These are phyloP conservation scores for Cladophialophora chaetospira DNA, from an alignment of 2,329 filamentous ascomycete species.

Conservation along the genomic window DNA sequence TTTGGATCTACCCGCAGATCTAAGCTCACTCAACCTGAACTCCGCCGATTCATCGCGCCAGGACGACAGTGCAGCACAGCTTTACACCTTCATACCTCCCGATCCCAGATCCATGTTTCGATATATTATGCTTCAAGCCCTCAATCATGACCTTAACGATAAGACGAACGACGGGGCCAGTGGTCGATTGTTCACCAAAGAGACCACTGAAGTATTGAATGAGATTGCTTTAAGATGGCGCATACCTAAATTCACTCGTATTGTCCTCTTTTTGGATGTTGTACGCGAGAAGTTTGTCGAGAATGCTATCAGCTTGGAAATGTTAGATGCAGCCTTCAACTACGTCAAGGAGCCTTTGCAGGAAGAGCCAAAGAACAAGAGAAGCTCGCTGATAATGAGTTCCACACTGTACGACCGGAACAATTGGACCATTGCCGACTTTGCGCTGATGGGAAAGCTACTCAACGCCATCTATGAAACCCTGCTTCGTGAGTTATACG, in stretches of 20 bases:
- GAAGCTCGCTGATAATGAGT: constrained; percentile 49
- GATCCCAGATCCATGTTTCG: constrained; percentile 83
- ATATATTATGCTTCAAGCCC: constrained; percentile 74
- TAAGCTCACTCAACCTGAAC: constrained; percentile 65
- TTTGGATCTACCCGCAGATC: constrained; percentile 68
- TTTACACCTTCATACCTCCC: constrained; percentile 86
- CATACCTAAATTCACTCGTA: constrained; percentile 76
- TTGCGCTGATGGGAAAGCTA: constrained; percentile 71
- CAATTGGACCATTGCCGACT: constrained; percentile 71
- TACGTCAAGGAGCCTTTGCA: constrained; percentile 72
- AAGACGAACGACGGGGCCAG: constrained; percentile 50
- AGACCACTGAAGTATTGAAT: constrained; percentile 78
- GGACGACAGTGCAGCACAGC: constrained; percentile 49
- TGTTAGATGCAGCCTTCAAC: constrained; percentile 80
- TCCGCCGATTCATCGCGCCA: constrained; percentile 46
- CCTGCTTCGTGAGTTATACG: constrained; percentile 82
- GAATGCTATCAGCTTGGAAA: constrained; percentile 76
- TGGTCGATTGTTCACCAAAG: constrained; percentile 66
- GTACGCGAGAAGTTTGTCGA: constrained; percentile 82
- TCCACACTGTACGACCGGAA: constrained; percentile 58
- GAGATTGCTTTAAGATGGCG: constrained; percentile 89
- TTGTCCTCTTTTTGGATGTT: constrained; percentile 82
- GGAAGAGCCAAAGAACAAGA: constrained; percentile 61
- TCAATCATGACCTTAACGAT: constrained; percentile 63
- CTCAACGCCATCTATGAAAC: constrained; percentile 76